Evolutionary conservation across 768 basidiomycete species (phyloP), one percentile per base, ranked within the genome.

Genomic region (Guyanaporus albipodus): DNA sequence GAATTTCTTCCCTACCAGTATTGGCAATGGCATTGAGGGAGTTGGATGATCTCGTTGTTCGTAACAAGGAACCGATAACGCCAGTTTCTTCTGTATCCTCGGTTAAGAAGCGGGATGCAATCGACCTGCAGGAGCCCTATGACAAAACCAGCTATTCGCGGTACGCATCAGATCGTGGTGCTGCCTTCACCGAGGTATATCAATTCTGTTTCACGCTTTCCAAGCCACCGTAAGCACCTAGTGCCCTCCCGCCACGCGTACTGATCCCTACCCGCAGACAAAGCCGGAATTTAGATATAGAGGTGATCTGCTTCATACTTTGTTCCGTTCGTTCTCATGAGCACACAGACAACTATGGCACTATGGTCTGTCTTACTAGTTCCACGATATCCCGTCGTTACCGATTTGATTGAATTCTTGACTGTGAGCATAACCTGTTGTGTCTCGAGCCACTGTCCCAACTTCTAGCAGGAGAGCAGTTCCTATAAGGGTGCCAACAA

Each of bases 401-500:
- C 66, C n/a, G 80, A 85, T 33, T 69, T 92, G 26, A 65, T 83
- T 34, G 72, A 74, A 34, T 92, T 82, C 59, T 80, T 92, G 47
- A 70, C 60, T 37, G 90, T 88, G 53, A 53, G 51, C 8, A 74
- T 66, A 5, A 12, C 2, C 26, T 4, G 19, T 18, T 29, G 14
- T 23, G 37, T 32, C 34, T 44, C 33, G 26, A 28, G 5, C 23
- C 31, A 24, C 24, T 24, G 18, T 37, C 10, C 38, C 33, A 8
- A 40, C 21, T 8, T 12, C 29, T 10, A 29, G 43, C 46, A 73
- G 68, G 68, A 78, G 41, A 72, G 66, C 49, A 77, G 75, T 7
- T 74, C 70, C 4, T 89, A 87, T 67, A 90, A 83, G 59, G 85
- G 83, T 0, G 79, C 82, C 12, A 91, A 89, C 64, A 87, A 87